Conservation (phyloP, 2,329 filamentous ascomycete genomes). For the Pseudogymnoascus sp. region DNA sequence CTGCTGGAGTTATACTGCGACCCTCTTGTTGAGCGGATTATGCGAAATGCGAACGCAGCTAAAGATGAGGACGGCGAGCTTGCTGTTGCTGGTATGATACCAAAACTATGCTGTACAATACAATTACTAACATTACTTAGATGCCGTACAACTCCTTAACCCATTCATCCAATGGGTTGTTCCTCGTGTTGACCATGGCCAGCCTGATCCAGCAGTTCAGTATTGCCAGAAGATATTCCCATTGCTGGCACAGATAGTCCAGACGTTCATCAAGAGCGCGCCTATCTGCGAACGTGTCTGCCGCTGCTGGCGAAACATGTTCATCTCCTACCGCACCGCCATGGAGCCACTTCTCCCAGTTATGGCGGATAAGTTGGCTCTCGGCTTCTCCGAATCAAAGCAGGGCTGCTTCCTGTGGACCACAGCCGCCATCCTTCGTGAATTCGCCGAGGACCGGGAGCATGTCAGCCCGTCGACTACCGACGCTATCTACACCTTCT, state of each 20-base stretch:
- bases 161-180: slow-evolving; percentile 73
- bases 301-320: slow-evolving; percentile 92
- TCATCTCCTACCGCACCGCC: slow-evolving; percentile 86
- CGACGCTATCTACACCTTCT: slow-evolving; percentile 85
- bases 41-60: slow-evolving; percentile 78
- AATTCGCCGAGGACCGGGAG: slow-evolving; percentile 87
- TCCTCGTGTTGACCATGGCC: slow-evolving; percentile 61
- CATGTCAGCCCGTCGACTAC: slow-evolving; percentile 74
- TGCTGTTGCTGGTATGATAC: slow-evolving; percentile 63
- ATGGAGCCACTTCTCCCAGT: slow-evolving; percentile 77
- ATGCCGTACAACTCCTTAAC: slow-evolving; percentile 86
- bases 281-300: slow-evolving; percentile 92
- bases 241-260: slow-evolving; percentile 74
- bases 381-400: slow-evolving; percentile 73
- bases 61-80: slow-evolving; percentile 75
- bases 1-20: slow-evolving; percentile 90
- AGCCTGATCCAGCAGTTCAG: slow-evolving; percentile 84
- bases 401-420: slow-evolving; percentile 99
- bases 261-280: slow-evolving; percentile 75
- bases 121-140: slow-evolving; percentile 33
- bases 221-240: slow-evolving; percentile 95
- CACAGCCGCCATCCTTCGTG: slow-evolving; percentile 84
- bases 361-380: slow-evolving; percentile 80
- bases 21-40: slow-evolving; percentile 75
- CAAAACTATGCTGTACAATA: background rate